Conservation (phyloP, 1,284 basidiomycete species). For the Tilletia indica region DNA sequence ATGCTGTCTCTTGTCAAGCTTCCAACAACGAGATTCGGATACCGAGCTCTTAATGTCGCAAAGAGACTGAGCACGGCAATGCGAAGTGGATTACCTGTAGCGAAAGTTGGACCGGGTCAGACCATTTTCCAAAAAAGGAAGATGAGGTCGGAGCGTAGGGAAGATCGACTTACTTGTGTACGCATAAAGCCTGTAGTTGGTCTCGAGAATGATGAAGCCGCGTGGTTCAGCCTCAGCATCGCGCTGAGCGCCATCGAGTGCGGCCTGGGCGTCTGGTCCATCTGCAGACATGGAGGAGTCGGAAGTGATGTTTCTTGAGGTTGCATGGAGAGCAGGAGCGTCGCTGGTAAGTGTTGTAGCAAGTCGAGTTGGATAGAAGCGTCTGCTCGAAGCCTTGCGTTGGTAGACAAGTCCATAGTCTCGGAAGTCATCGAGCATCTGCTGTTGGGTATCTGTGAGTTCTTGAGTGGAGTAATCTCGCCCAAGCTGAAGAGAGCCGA, state of each 20-base stretch:
- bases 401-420: conserved; percentile 89
- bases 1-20: conserved; percentile 92
- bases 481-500: conserved; percentile 49
- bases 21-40: conserved; percentile 93
- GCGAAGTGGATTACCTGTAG: conserved; percentile 83
- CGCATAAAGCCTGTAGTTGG: conserved; percentile 96
- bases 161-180: conserved; percentile 73
- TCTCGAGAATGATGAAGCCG: conserved; percentile 91
- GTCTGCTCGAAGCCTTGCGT: conserved; percentile 59
- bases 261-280: too few species aligned
- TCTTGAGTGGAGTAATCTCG: conserved; percentile 74
- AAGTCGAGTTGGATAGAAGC: conserved; percentile 90
- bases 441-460: conserved; percentile 74
- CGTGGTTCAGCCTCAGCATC: conserved; percentile 59
- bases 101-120: conserved; percentile 2
- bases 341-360: conserved; percentile 76
- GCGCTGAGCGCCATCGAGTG: not conserved
- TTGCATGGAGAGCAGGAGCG: conserved; percentile 3
- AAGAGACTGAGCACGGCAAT: conserved; percentile 95
- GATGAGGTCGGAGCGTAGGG: not conserved
- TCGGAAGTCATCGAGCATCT: conserved; percentile 85
- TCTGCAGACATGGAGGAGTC: too few species aligned
- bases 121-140: not conserved
- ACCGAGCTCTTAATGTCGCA: conserved; percentile 84
- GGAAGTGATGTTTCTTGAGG: not conserved